Evolutionary conservation across 2,329 filamentous ascomycete genomes (phyloP).

Genomic region (Diplodia sapinea): DNA sequence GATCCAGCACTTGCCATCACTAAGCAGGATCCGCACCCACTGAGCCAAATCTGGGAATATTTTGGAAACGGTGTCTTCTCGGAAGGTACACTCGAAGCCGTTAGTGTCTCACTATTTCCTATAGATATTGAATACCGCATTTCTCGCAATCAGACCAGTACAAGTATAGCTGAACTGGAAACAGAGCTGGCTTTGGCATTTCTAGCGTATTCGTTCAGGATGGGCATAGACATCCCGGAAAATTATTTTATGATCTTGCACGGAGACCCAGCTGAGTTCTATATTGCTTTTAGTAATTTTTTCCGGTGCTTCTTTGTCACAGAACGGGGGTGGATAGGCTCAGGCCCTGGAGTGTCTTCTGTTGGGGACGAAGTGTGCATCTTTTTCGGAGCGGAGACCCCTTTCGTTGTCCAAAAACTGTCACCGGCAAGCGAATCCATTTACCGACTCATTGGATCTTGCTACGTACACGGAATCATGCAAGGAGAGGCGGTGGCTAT

Average conservation of each 20-base stretch:
- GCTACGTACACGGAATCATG: conserved; percentile 17
- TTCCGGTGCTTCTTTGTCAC: background rate
- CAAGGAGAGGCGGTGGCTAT: background rate
- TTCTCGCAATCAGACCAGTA: rapidly evolving
- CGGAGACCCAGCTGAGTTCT: no score
- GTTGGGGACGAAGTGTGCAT: background rate
- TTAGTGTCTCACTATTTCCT: background rate
- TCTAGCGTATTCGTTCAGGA: background rate
- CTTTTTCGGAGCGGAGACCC: background rate
- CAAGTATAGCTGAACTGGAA: background rate
- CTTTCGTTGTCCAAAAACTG: background rate
- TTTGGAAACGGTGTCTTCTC: background rate
- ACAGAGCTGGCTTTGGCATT: background rate
- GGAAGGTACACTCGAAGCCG: background rate
- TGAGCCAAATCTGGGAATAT: background rate
- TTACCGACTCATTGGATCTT: background rate
- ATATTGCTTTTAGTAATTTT: no score
- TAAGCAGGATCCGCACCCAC: background rate
- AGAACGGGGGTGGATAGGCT: background rate
- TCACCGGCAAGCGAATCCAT: background rate
- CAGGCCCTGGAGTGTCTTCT: background rate
- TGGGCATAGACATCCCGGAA: background rate
- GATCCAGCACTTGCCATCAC: background rate
- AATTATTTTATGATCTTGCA: background rate
- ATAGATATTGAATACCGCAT: background rate